Percentiles rank a stretch among this genome's conserved stretches.
phyloP scores from a whole-genome alignment of 805 yeast species.

The Nakazawaea pomicola region DNA sequence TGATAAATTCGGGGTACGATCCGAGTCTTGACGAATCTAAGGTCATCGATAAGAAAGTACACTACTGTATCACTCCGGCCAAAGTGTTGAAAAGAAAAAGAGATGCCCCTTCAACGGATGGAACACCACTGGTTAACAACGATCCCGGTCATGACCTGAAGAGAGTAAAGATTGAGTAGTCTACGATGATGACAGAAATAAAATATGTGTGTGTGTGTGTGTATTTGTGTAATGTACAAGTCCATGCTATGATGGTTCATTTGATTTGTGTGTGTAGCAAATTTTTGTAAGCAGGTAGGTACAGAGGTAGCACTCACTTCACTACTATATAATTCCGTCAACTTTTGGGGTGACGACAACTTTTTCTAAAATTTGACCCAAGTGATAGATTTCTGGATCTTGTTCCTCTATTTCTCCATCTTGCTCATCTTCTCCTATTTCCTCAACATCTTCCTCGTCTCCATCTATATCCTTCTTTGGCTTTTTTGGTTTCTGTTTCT shows the following conservation, averaged over 20 bases:
- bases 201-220: too few relatives aligned
- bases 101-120: slow-evolving; percentile 11
- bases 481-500: too few relatives aligned
- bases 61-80: slow-evolving; percentile 56
- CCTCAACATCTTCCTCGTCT: slow-evolving; percentile 38
- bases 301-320: too few relatives aligned
- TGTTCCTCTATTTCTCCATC: slow-evolving; percentile 43
- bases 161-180: too few relatives aligned
- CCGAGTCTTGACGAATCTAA: slow-evolving; percentile 61
- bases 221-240: too few relatives aligned
- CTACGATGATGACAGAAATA: too few relatives aligned
- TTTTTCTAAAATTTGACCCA: slow-evolving; percentile 55
- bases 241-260: too few relatives aligned
- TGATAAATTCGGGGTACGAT: slow-evolving; percentile 36
- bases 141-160: too few relatives aligned
- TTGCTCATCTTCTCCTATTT: too few relatives aligned
- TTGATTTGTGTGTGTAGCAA: too few relatives aligned
- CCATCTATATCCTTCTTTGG: slow-evolving; percentile 36
- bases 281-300: too few relatives aligned
- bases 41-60: slow-evolving; percentile 57
- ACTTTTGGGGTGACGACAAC: slow-evolving; percentile 55
- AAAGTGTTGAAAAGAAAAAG: slow-evolving; percentile 15
- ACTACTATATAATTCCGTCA: slow-evolving; percentile 8
- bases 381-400: slow-evolving; percentile 34
- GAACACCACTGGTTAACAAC: neutral